Conservation (phyloP, 2,329 filamentous ascomycete species). For the Penicillium aurantiogriseum region DNA sequence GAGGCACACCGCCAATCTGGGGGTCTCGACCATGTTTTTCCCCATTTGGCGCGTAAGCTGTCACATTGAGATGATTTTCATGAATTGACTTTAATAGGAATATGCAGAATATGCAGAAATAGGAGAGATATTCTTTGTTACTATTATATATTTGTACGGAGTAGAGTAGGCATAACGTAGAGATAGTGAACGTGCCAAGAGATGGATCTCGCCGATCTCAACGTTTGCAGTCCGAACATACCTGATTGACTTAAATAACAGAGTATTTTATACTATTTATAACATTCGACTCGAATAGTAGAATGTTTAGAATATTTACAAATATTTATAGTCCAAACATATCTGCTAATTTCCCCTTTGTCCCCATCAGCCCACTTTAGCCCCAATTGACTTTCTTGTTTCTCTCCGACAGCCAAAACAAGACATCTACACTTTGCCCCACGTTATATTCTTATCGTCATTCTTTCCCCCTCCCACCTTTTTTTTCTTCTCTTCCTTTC, state of each 20-base stretch:
- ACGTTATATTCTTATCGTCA: slow-evolving; percentile 25
- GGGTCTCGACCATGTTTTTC: slow-evolving; percentile 38
- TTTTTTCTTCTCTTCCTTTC: slow-evolving; percentile 1
- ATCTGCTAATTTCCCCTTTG: no score
- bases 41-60: slow-evolving; percentile 31
- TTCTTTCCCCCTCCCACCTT: slow-evolving; percentile 13
- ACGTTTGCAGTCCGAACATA: background rate
- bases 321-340: background rate
- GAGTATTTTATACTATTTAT: no score
- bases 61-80: slow-evolving; percentile 5
- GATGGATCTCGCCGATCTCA: background rate
- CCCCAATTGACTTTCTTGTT: slow-evolving; percentile 11
- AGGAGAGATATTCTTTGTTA: background rate
- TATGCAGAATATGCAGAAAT: background rate
- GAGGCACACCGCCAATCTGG: slow-evolving; percentile 14
- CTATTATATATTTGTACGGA: no score
- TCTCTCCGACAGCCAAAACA: slow-evolving; percentile 26
- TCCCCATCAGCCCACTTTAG: background rate
- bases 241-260: background rate
- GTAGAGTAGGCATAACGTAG: background rate
- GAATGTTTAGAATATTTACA: background rate
- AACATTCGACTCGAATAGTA: background rate
- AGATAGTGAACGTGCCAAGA: slow-evolving; percentile 5
- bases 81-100: background rate
- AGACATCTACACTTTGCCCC: slow-evolving; percentile 24